Evolutionary conservation across 2,329 filamentous ascomycete species (phyloP).

Genomic region (Aspergillaceae sp.): DNA sequence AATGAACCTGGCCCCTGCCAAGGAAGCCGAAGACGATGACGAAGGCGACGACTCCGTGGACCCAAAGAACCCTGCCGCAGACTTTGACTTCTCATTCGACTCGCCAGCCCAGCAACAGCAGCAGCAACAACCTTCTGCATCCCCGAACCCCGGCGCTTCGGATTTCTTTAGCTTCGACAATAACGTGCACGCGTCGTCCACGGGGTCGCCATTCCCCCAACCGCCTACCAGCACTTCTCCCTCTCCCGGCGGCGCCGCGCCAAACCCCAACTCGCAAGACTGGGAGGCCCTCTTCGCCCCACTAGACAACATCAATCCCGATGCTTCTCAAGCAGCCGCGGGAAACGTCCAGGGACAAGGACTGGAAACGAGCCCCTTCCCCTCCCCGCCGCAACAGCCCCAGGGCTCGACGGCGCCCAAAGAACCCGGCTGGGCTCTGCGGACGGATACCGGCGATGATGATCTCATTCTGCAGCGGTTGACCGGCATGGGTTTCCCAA

Average conservation of each 20-base stretch:
- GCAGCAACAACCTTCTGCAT: constrained; percentile 8
- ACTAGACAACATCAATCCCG: constrained; percentile 48
- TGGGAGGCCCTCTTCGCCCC: constrained; percentile 93
- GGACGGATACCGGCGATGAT: constrained; percentile 69
- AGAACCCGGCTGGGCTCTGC: constrained; percentile 58
- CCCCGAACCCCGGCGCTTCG: constrained; percentile 17
- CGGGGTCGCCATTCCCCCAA: constrained; percentile 24
- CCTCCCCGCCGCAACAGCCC: no score
- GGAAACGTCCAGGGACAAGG: no score
- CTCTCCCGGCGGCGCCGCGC: constrained; percentile 31
- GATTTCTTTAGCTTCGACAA: constrained; percentile 35
- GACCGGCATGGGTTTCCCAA: constrained; percentile 78
- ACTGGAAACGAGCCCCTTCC: no score
- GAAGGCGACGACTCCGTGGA: constrained; percentile 40
- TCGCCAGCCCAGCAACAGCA: constrained; percentile 24
- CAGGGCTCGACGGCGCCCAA: constrained; percentile 7
- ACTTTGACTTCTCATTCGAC: constrained; percentile 42
- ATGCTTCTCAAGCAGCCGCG: constrained; percentile 7
- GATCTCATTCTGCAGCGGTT: constrained; percentile 85
- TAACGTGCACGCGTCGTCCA: constrained; percentile 16
- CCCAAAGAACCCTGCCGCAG: constrained; percentile 22
- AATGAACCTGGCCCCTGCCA: constrained; percentile 36
- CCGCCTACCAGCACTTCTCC: constrained; percentile 13
- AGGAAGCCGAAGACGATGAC: constrained; percentile 48
- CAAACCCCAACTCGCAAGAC: constrained; percentile 53